Evolutionary conservation across 257 asterid genomes (phyloP), one percentile per base, ranked within the genome.

Genomic region (Cruciata laevipes): DNA sequence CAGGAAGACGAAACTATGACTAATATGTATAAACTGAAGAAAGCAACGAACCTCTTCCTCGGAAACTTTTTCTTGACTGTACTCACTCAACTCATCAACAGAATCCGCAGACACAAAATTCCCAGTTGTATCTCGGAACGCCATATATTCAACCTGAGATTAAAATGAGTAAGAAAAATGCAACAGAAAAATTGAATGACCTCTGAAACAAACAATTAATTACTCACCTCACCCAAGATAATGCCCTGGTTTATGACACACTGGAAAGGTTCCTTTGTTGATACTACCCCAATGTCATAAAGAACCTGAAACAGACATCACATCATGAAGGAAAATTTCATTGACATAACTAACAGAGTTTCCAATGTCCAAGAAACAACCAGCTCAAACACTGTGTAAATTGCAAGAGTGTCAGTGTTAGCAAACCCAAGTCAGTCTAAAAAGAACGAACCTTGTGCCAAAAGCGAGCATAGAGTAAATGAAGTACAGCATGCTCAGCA

Each of bases 401-500:
- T 18, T 55, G 49, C 56, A 35, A 4, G 40, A 32, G 33, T 30
- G 35, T 38, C n/a, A 49, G n/a, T 33, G 65, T n/a, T n/a, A 53
- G 17, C 40, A 8, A 65, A 24, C 38, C 58, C 16, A 61, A 30
- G 51, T 14, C 37, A 69, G 66, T 61, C 57, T 25, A 66, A 23
- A 30, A 70, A 74, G 53, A 27, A 72, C 80, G 67, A 61, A 93
- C 97, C 97, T 94, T 94, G 95, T 94, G 99, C 99, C 99, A 94
- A 82, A 94, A 94, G 80, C 97, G 85, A 75, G 99, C 94, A 83
- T 94, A 94, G 66, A 94, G 97, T 79, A 94, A 83, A 84, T 94
- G 99, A 81, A 94, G 99, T 83, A 94, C 99, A 60, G 99, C 99
- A 85, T 88, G 99, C 77, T 94, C 99, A 73, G 99, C 97, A 75